Conservation (phyloP, 1,284 basidiomycete species). For the Heliocybe sulcata region DNA sequence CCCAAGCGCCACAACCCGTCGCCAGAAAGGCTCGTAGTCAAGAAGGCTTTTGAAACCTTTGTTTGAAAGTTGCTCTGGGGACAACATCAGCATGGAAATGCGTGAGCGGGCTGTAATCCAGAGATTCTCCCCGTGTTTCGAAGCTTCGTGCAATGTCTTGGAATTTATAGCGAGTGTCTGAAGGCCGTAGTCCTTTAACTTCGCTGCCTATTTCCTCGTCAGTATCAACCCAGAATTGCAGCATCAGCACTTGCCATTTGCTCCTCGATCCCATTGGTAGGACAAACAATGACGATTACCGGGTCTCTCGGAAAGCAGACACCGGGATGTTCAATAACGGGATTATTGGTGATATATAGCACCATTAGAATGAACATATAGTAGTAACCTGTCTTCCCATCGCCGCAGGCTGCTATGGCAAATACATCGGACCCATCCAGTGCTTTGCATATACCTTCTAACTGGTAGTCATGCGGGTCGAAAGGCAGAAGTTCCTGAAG, state of each 20-base stretch:
- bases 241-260: slow-evolving; percentile 10
- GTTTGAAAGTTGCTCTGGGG: slow-evolving; percentile 19
- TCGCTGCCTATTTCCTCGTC: not conserved
- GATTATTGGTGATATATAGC: slow-evolving; percentile 1
- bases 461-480: slow-evolving; percentile 16
- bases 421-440: slow-evolving; percentile 15
- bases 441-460: slow-evolving; percentile 13
- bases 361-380: slow-evolving; percentile 10
- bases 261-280: slow-evolving; percentile 11
- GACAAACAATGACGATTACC: slow-evolving; percentile 9
- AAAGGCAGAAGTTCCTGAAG: not conserved
- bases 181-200: slow-evolving; percentile 1
- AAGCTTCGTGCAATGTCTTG: slow-evolving; percentile 12
- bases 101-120: slow-evolving; percentile 11
- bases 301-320: slow-evolving; percentile 8
- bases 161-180: slow-evolving; percentile 16
- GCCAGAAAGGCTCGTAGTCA: slow-evolving; percentile 6
- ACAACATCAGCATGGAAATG: slow-evolving; percentile 16
- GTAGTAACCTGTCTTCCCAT: slow-evolving; percentile 11
- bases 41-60: slow-evolving; percentile 12
- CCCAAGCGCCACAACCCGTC: slow-evolving; percentile 7
- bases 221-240: not conserved
- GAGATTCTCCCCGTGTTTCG: slow-evolving; percentile 9
- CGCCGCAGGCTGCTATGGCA: slow-evolving; percentile 14
- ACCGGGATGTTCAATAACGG: not conserved